These are phyloP conservation scores for Xerocomus nothofagi DNA, from an alignment of 1,284 basidiomycete genomes.

Conservation along the genomic window DNA sequence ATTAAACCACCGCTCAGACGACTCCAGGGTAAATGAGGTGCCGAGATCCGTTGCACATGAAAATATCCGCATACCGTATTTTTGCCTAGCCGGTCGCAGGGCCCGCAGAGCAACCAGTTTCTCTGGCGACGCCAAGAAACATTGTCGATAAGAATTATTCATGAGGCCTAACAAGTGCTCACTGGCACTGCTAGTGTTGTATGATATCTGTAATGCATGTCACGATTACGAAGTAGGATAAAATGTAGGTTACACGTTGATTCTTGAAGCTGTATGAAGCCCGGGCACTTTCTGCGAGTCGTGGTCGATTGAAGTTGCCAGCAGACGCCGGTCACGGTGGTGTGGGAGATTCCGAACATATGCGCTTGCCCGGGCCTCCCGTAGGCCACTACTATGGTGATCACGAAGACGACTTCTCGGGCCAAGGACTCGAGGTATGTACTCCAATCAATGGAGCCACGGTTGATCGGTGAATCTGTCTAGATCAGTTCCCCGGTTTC, in stretches of 20 bases:
- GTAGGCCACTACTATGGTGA: no score
- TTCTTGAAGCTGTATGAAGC: background rate
- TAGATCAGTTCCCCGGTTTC: no score
- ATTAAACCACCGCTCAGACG: conserved; percentile 2
- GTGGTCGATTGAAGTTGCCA: background rate
- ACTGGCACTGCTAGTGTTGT: conserved; percentile 14
- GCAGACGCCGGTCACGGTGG: no score
- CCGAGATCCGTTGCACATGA: background rate
- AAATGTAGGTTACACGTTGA: conserved; percentile 11
- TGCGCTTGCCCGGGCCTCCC: no score
- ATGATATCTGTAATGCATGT: conserved; percentile 19
- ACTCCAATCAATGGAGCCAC: no score
- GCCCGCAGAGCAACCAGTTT: conserved; percentile 8
- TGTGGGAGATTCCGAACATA: background rate
- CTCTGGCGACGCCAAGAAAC: conserved; percentile 20
- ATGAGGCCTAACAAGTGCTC: conserved; percentile 8
- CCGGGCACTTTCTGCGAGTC: background rate
- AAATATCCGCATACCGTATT: background rate
- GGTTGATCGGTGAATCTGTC: no score
- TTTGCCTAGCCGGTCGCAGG: background rate
- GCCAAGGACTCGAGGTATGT: background rate
- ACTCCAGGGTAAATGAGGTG: conserved; percentile 20
- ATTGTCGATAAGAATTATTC: conserved; percentile 9
- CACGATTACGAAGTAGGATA: background rate
- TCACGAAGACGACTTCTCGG: background rate